Evolutionary conservation across 345 rosid genomes (phyloP), one percentile per base, ranked within the genome.

Genomic region (Sonneratia alba): DNA sequence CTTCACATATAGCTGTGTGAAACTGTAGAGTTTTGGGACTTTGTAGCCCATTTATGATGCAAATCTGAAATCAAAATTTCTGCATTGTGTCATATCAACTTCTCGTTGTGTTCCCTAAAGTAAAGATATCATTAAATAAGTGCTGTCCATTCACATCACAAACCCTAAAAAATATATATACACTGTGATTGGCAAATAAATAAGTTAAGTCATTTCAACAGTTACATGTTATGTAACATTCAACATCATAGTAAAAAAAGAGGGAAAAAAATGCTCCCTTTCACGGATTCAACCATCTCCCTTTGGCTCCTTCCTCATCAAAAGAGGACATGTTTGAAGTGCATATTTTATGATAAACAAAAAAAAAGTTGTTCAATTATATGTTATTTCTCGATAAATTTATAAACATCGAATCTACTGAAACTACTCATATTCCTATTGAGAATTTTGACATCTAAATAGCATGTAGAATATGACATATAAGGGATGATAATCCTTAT

Each of bases 101-200:
- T 62, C 74, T 71, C 70, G 59, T 16, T 22, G 45, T 79, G 83
- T 77, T 59, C 80, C 84, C 78, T 42, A 71, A 77, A 67, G 70
- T 66, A 76, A 73, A 67, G 73, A 75, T 75, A 72, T 70, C 69
- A 73, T 80, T 70, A 68, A 74, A 72, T 72, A 75, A 48, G 57
- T 71, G 70, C 21, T 61, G 45, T 67, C 68, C 74, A 66, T 70
- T 67, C 78, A 73, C 81, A 79, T 62, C 66, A 62, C 37, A 71
- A 80, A 74, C 78, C 78, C 75, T 78, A 62, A 32, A 62, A 27
- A 27, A 59, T 43, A 72, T 42, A 45, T 48, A 40, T n/a, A 21
- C 71, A 74, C 76, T 70, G 75, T 79, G 66, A 53, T 62, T 62
- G 37, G 64, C 32, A 59, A 59, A 22, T 13, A 12, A 27, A 34